Conservation (phyloP, 2,329 filamentous ascomycete species). For the Decorospora gaudefroyi region DNA sequence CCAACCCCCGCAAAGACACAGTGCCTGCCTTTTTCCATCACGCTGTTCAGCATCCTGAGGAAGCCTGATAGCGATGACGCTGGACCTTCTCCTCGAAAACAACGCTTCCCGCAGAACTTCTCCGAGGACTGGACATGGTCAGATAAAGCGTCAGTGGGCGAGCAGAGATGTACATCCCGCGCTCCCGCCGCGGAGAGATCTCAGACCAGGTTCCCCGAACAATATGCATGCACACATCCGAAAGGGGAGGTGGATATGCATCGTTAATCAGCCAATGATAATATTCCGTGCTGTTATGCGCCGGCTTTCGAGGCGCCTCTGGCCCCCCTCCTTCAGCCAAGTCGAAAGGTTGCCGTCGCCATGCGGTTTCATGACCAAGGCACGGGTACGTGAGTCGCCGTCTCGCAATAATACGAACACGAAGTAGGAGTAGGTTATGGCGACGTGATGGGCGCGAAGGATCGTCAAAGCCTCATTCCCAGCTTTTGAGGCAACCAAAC, state of each 20-base stretch:
- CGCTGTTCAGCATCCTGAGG: background rate
- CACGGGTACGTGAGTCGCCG: constrained; percentile 14
- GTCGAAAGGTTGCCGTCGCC: constrained; percentile 1
- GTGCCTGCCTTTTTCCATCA: background rate
- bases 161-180: constrained; percentile 19
- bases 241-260: constrained; percentile 4
- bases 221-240: constrained; percentile 8
- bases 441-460: constrained; percentile 12
- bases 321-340: background rate
- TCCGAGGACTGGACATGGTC: constrained; percentile 13
- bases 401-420: background rate
- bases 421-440: constrained; percentile 10
- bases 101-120: constrained; percentile 3
- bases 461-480: constrained; percentile 21
- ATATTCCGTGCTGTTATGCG: constrained; percentile 3
- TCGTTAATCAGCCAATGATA: constrained; percentile 16
- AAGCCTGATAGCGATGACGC: constrained; percentile 4
- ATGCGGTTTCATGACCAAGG: constrained; percentile 7
- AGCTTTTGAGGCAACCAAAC: constrained; percentile 2
- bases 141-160: constrained; percentile 4
- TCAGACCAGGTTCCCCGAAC: constrained; percentile 17
- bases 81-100: background rate
- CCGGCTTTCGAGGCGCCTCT: background rate
- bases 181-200: constrained; percentile 12
- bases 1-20: background rate